A percentile compares a stretch with the other conserved stretches of the same genome.
Evolutionary conservation across 768 basidiomycete genomes (phyloP).

Genomic region (Hydnomerulius pinastri): DNA sequence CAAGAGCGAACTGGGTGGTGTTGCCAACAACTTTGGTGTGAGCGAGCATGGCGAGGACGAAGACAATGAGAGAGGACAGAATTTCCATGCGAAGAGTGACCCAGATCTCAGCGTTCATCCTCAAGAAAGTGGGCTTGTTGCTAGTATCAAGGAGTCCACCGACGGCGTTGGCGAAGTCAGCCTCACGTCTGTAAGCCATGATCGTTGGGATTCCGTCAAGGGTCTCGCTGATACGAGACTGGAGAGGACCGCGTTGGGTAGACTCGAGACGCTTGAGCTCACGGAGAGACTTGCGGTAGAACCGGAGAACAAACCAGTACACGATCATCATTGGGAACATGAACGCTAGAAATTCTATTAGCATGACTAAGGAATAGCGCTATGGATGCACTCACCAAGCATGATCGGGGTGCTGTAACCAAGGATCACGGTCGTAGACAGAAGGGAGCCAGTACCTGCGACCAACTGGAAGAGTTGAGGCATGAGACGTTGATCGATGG

Average conservation of each 20-base stretch:
- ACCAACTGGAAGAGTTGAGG: constrained; percentile 31
- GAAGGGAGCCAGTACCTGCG: constrained; percentile 23
- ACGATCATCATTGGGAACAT: constrained; percentile 28
- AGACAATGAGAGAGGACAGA: constrained; percentile 27
- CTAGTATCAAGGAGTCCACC: constrained; percentile 23
- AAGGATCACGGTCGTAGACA: constrained; percentile 26
- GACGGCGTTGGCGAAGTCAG: constrained; percentile 26
- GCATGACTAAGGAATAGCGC: constrained; percentile 5
- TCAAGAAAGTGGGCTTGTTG: constrained; percentile 31
- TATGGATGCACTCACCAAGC: constrained; percentile 36
- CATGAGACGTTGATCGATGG: constrained; percentile 40
- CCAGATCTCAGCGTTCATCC: constrained; percentile 32
- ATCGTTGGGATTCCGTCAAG: constrained; percentile 49
- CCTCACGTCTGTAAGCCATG: constrained; percentile 44
- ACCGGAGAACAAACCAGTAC: constrained; percentile 44
- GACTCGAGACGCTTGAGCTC: constrained; percentile 50
- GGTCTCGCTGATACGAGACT: constrained; percentile 53
- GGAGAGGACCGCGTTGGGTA: constrained; percentile 47
- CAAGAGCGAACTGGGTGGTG: constrained; percentile 26
- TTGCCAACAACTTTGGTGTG: constrained; percentile 26
- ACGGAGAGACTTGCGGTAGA: constrained; percentile 49
- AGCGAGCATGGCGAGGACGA: constrained; percentile 27
- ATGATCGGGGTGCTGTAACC: constrained; percentile 31
- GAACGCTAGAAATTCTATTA: constrained; percentile 24
- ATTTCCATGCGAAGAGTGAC: constrained; percentile 33